Percentiles rank a stretch among this genome's conserved stretches.
Evolutionary conservation across 345 rosid genomes (phyloP).

Genomic region (Eucalyptus coolabah): DNA sequence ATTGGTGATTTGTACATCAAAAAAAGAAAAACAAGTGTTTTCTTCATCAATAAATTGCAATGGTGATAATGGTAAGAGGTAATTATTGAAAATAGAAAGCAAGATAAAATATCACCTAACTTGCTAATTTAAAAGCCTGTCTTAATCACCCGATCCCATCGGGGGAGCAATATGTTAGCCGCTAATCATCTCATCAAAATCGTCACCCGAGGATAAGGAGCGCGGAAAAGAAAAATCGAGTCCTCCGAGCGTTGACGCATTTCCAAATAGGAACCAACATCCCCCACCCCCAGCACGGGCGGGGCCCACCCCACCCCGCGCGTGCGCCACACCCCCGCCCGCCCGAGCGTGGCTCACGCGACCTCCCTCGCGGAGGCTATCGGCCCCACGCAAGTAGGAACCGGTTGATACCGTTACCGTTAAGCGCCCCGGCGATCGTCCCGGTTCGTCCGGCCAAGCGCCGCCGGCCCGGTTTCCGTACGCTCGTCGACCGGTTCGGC

Average conservation of each 20-base stretch:
- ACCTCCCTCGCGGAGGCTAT: not conserved
- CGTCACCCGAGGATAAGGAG: not conserved
- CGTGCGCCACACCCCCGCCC: not conserved
- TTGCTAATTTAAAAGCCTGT: not conserved
- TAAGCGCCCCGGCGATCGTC: not conserved
- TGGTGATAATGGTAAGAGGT: rapidly evolving
- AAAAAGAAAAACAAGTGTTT: not conserved
- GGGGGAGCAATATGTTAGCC: not conserved
- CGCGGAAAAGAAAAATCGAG: not conserved
- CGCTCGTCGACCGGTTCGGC: not conserved
- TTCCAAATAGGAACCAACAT: not conserved
- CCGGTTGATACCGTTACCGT: not conserved
- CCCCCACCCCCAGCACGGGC: not conserved
- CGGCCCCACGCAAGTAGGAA: slow-evolving; percentile 6
- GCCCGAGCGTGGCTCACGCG: not conserved
- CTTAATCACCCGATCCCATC: not conserved
- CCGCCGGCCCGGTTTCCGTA: not conserved
- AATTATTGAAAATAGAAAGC: not conserved
- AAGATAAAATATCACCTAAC: not conserved
- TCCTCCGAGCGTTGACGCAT: not conserved
- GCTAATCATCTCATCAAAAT: not conserved
- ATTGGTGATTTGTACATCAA: not conserved
- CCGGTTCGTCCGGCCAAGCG: slow-evolving; percentile 8
- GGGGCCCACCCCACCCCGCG: not conserved
- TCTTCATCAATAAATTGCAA: rapidly evolving